A percentile compares a stretch with the other conserved stretches of the same genome.
These are phyloP conservation scores for Suillus decipiens DNA, from an alignment of 768 basidiomycete species.

Conservation along the genomic window DNA sequence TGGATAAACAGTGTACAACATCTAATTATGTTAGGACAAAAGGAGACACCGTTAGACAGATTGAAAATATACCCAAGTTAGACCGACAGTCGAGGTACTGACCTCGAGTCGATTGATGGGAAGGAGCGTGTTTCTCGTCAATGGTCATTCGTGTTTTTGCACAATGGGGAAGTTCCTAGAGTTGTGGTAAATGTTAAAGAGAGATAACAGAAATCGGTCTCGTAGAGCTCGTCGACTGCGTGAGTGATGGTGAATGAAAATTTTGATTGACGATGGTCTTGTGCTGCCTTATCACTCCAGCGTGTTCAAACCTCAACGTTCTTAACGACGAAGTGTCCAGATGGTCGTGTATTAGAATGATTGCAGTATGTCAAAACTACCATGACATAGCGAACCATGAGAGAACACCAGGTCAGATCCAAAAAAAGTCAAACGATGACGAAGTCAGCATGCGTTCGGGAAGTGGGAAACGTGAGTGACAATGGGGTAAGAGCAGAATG, in stretches of 20 bases:
- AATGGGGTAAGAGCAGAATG: too few relatives aligned
- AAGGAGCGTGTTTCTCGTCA: background rate
- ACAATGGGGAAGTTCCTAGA: slow-evolving; percentile 69
- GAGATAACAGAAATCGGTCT: background rate
- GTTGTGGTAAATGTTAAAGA: slow-evolving; percentile 34
- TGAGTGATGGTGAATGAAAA: slow-evolving; percentile 37
- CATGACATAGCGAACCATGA: too few relatives aligned
- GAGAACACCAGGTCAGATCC: too few relatives aligned
- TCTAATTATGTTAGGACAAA: too few relatives aligned
- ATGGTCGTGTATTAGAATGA: background rate
- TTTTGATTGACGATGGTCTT: slow-evolving; percentile 14
- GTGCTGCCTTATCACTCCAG: background rate
- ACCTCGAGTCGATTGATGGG: too few relatives aligned
- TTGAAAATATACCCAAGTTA: too few relatives aligned
- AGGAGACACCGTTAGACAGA: too few relatives aligned
- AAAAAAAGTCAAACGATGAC: too few relatives aligned
- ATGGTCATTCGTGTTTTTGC: background rate
- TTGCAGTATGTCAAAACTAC: background rate
- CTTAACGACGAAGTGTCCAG: background rate
- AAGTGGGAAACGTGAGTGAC: too few relatives aligned
- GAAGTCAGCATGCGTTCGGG: too few relatives aligned
- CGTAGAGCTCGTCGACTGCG: background rate
- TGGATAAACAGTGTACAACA: too few relatives aligned
- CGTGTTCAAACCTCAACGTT: background rate
- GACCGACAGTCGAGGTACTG: too few relatives aligned